Evolutionary conservation across 805 yeast species (phyloP).

Genomic region (Nakazawaea siamensis): DNA sequence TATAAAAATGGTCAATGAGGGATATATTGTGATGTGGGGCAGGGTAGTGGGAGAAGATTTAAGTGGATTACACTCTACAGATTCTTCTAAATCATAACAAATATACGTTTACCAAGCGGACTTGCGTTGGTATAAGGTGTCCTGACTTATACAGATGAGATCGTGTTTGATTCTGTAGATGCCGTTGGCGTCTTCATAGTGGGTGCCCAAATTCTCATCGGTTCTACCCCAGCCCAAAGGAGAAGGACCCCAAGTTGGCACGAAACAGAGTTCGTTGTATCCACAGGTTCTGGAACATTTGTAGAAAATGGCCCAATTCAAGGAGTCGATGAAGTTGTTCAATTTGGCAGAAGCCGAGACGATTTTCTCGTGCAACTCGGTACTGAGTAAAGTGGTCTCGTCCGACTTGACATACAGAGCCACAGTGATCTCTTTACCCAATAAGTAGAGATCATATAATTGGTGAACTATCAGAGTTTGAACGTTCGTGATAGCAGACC

Average conservation of each 20-base stretch:
- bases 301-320: constrained; percentile 36
- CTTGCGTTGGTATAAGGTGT: no score
- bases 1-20: not conserved
- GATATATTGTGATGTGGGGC: no score
- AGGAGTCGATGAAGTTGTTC: constrained; percentile 16
- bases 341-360: constrained; percentile 3
- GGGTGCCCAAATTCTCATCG: not conserved
- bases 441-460: constrained; percentile 27
- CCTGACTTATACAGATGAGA: constrained; percentile 6
- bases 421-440: constrained; percentile 20
- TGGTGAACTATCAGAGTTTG: constrained; percentile 27
- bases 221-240: constrained; percentile 39
- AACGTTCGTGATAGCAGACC: constrained; percentile 36
- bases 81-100: no score
- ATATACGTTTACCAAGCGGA: no score
- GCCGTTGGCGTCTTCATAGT: constrained; percentile 2
- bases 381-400: constrained; percentile 7
- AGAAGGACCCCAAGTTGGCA: constrained; percentile 56
- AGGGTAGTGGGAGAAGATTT: no score
- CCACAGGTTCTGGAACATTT: constrained; percentile 33
- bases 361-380: constrained; percentile 15
- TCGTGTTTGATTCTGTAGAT: constrained; percentile 4
- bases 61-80: no score
- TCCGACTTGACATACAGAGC: constrained; percentile 12
- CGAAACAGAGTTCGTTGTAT: constrained; percentile 42